phyloP scores from a whole-genome alignment of 352 stramenopile genomes.

The Globisporangium camurandrum region DNA sequence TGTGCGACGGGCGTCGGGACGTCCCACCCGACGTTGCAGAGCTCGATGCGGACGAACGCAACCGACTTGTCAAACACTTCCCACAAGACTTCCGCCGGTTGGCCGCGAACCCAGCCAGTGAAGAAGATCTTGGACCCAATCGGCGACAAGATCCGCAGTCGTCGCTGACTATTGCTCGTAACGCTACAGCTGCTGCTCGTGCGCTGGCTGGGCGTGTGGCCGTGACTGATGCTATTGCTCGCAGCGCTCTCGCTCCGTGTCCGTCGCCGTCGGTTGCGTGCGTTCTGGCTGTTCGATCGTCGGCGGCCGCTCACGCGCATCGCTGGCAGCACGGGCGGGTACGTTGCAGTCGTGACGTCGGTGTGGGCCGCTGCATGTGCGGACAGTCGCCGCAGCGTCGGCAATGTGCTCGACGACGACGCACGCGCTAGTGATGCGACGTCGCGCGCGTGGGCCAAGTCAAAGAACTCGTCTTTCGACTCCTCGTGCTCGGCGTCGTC shows the following conservation, averaged over 20 bases:
- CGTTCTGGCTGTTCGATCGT: constrained; percentile 24
- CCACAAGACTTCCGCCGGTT: constrained; percentile 74
- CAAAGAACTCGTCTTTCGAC: constrained; percentile 8
- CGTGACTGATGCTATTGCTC: constrained; percentile 12
- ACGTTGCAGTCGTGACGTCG: constrained; percentile 8
- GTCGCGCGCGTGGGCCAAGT: constrained; percentile 4
- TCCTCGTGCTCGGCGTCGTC: constrained; percentile 31
- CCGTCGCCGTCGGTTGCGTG: constrained; percentile 20
- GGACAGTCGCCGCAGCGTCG: constrained; percentile 2
- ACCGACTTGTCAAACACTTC: constrained; percentile 64
- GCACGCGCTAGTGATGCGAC: constrained; percentile 9
- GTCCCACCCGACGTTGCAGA: constrained; percentile 79
- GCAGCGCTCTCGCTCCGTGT: constrained; percentile 29
- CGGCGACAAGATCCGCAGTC: constrained; percentile 46
- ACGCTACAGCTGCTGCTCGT: constrained; percentile 20
- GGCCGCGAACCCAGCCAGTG: constrained; percentile 65
- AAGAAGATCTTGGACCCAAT: constrained; percentile 38
- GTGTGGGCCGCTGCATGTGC: neutral
- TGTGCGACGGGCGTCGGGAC: constrained; percentile 72
- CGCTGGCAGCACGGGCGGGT: constrained; percentile 8
- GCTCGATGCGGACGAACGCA: constrained; percentile 71
- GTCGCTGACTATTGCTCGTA: constrained; percentile 20
- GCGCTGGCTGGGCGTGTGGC: constrained; percentile 24
- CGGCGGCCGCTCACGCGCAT: constrained; percentile 16
- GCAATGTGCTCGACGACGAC: constrained; percentile 8